Conservation (phyloP, 257 asterid species). For the Solanum tarijense region DNA sequence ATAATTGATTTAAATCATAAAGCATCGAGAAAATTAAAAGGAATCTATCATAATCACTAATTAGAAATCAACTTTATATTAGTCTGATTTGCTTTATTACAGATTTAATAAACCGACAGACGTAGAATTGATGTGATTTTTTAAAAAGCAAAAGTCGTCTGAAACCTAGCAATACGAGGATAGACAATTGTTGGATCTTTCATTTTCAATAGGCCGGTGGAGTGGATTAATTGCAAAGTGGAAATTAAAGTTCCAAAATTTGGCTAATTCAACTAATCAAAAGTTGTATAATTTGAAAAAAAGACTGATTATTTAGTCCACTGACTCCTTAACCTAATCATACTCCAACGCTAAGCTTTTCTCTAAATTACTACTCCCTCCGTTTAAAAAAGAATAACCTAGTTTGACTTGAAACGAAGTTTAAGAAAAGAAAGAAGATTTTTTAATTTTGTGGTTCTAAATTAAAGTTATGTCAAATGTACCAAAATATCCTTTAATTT, state of each 20-base stretch:
- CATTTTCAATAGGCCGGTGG: neutral
- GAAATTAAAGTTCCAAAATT: neutral
- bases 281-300: neutral
- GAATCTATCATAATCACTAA: neutral
- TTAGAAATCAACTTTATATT: neutral
- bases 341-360: neutral
- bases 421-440: too few species aligned
- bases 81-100: neutral
- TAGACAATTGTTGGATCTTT: neutral
- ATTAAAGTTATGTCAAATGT: too few species aligned
- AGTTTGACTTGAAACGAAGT: too few species aligned
- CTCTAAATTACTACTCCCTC: too few species aligned
- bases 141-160: neutral
- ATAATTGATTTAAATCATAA: neutral
- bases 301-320: neutral
- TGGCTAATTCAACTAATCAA: neutral
- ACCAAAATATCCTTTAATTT: too few species aligned
- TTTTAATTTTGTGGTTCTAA: too few species aligned
- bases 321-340: neutral
- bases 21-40: neutral
- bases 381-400: too few species aligned
- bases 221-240: neutral
- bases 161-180: neutral
- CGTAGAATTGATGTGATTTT: neutral
- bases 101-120: neutral